phyloP scores from a whole-genome alignment of 768 basidiomycete genomes.

The Mycena chlorophos region DNA sequence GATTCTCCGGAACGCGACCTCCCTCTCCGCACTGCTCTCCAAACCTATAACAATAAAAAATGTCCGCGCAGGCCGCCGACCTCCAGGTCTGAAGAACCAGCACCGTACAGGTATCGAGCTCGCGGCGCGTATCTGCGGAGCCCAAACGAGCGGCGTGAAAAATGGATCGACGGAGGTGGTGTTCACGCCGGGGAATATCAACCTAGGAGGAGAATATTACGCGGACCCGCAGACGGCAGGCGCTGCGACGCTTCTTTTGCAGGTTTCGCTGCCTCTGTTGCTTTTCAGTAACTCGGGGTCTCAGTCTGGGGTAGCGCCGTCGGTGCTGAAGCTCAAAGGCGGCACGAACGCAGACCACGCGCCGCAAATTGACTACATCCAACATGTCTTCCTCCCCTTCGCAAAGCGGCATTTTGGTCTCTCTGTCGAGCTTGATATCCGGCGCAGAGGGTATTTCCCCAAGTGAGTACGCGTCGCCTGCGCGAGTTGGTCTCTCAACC shows the following conservation, averaged over 20 bases:
- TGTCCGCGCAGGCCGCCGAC: slow-evolving; percentile 56
- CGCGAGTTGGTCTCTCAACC: background rate
- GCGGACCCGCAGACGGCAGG: slow-evolving; percentile 63
- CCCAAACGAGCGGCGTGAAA: slow-evolving; percentile 52
- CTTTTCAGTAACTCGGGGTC: too few species aligned
- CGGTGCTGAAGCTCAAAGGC: slow-evolving; percentile 58
- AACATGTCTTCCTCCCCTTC: slow-evolving; percentile 69
- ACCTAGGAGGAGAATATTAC: slow-evolving; percentile 40
- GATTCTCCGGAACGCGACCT: slow-evolving; percentile 66
- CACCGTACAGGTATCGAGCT: slow-evolving; percentile 72
- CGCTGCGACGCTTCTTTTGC: slow-evolving; percentile 69
- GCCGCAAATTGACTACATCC: slow-evolving; percentile 75
- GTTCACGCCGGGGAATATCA: slow-evolving; percentile 53
- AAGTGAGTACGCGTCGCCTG: slow-evolving; percentile 25
- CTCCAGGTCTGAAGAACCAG: slow-evolving; percentile 70
- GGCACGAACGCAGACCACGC: slow-evolving; percentile 73
- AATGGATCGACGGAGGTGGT: slow-evolving; percentile 54
- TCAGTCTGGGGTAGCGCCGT: slow-evolving; percentile 39
- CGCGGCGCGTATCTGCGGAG: slow-evolving; percentile 60
- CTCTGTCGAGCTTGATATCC: slow-evolving; percentile 46
- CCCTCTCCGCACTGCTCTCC: slow-evolving; percentile 64
- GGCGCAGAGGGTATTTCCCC: slow-evolving; percentile 69
- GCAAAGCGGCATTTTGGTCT: slow-evolving; percentile 56
- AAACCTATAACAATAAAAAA: slow-evolving; percentile 61
- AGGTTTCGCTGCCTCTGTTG: slow-evolving; percentile 69